Evolutionary conservation across 176 grass and related monocot species (phyloP).

Genomic region (Paspalum vaginatum): DNA sequence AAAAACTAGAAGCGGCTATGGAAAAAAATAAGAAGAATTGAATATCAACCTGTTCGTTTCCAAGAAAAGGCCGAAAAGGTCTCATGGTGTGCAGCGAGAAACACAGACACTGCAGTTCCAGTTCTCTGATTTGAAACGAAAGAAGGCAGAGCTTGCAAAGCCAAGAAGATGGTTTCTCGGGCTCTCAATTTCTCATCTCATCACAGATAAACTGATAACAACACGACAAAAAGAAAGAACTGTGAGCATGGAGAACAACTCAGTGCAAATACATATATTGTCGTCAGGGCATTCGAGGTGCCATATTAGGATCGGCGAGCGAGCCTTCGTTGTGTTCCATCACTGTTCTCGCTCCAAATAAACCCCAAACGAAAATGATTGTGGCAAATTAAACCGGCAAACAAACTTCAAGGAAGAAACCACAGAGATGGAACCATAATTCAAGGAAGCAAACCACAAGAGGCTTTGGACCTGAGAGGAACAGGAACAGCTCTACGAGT

Average conservation of each 20-base stretch:
- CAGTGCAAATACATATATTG: constrained; percentile 28
- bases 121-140: neutral
- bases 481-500: no score
- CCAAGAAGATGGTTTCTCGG: neutral
- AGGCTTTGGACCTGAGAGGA: neutral
- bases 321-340: no score
- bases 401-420: neutral
- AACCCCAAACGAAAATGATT: neutral
- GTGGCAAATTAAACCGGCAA: neutral
- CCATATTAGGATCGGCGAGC: no score
- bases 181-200: neutral
- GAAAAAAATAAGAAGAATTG: no score
- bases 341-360: constrained; percentile 29
- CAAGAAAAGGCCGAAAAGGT: no score
- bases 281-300: constrained; percentile 47
- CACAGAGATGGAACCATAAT: neutral
- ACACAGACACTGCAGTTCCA: neutral
- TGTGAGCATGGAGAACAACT: constrained; percentile 34
- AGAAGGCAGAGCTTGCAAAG: neutral
- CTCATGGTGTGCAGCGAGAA: no score
- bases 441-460: neutral
- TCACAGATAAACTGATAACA: neutral
- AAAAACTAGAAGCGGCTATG: no score
- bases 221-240: neutral
- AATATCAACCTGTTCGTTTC: no score